Conservation (phyloP, 2,329 filamentous ascomycete species). For the Diaporthe destruens region DNA sequence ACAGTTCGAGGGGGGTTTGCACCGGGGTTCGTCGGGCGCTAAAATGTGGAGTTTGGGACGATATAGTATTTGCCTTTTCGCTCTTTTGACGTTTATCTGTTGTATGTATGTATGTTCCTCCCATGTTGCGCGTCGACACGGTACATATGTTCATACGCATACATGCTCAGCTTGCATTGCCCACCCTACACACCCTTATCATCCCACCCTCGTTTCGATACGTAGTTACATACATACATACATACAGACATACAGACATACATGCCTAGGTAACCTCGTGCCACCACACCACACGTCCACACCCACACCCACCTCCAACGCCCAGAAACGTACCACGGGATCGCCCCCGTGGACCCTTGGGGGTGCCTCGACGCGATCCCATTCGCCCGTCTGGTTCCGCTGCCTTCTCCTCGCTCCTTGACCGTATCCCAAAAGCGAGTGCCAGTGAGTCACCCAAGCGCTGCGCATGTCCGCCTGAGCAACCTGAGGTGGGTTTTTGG, state of each 20-base stretch:
- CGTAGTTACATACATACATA: background rate
- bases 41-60: background rate
- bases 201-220: slow-evolving; percentile 1
- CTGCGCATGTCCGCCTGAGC: slow-evolving; percentile 2
- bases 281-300: background rate
- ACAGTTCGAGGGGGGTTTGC: background rate
- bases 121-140: background rate
- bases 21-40: slow-evolving; percentile 1
- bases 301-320: slow-evolving; percentile 5
- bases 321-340: slow-evolving; percentile 14
- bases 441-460: background rate
- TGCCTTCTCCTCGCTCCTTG: background rate
- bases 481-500: too few relatives aligned
- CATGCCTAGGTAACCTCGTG: background rate
- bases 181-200: slow-evolving; percentile 17
- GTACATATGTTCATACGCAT: background rate
- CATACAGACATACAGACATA: background rate
- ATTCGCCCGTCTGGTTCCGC: background rate
- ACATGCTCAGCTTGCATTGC: slow-evolving; percentile 1
- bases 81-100: background rate
- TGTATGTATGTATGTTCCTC: background rate
- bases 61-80: background rate
- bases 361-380: background rate
- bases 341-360: background rate
- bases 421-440: background rate